A percentile compares a stretch with the other conserved stretches of the same genome.
Evolutionary conservation across 2,329 filamentous ascomycete species (phyloP).

Genomic region (Colletotrichum liriopes): DNA sequence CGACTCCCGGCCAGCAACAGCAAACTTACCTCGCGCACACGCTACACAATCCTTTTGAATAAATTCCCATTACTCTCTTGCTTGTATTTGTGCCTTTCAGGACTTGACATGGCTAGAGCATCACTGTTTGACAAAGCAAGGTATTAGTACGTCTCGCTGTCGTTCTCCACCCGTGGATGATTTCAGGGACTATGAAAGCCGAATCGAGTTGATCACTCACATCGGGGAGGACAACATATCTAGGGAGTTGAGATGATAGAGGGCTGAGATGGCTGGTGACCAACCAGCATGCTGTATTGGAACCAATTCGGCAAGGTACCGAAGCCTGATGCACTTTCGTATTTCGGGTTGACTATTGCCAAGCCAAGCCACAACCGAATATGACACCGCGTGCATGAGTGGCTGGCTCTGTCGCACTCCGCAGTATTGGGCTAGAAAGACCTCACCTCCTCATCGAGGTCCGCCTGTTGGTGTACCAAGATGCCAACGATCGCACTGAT

Average conservation of each 20-base stretch:
- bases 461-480: not conserved
- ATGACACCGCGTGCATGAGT: not conserved
- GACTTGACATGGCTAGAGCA: not conserved
- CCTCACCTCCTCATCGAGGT: not conserved
- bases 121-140: not conserved
- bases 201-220: not conserved
- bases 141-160: no score
- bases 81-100: not conserved
- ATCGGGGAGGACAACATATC: not conserved
- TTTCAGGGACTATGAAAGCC: not conserved
- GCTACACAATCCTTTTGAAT: not conserved
- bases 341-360: not conserved
- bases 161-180: not conserved
- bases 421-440: not conserved
- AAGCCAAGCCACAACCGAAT: not conserved
- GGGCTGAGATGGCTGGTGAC: not conserved
- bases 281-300: not conserved
- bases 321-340: not conserved
- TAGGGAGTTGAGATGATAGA: not conserved
- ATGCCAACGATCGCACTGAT: not conserved
- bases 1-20: not conserved
- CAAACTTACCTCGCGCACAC: no score
- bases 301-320: not conserved
- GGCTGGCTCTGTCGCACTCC: not conserved
- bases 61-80: accelerated